Evolutionary conservation across 1,284 basidiomycete genomes (phyloP), one percentile per base, ranked within the genome.

Genomic region (Ganoderma lingzhi): DNA sequence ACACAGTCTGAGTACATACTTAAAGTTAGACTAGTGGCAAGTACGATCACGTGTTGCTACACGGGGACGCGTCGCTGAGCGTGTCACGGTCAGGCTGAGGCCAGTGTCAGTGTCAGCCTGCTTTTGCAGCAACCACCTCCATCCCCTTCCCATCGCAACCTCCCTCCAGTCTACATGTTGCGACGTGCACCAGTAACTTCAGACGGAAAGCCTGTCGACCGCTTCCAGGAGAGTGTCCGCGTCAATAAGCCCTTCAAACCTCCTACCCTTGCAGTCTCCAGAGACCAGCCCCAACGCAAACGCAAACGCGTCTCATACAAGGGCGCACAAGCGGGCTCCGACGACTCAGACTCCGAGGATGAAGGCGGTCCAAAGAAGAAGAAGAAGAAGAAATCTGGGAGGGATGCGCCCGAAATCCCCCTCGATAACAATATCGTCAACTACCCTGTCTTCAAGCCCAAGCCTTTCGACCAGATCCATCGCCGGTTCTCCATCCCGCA

Each of bases 401-500:
- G 85, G 65, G 85, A 84, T 70, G 90, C 81, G 8, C 90, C 87
- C 63, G 80, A 80, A 62, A 69, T 73, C 32, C 78, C 78, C 35
- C 75, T 78, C 30, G 77, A 78, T 58, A 78, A 82, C 78, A 83
- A 86, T 78, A 88, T 92, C 76, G 88, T 89, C 78, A 88, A 91
- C 62, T 98, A 91, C 76, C 95, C 96, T 0, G 91, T 95, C 45
- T 97, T 90, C 83, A 91, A 90, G 74, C 90, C 92, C 15, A 97
- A 95, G 79, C 92, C 95, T 0, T 92, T 94, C 78, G 86, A 87
- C 28, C 80, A 89, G 70, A 81, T 92, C 3, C 80, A 84, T 73
- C 89, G 87, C 61, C 87, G 88, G 73, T 99, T 99, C 82, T 89
- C 92, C 6, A 91, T 99, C 73, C 98, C 97, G 0, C 87, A 90